These are phyloP conservation scores for Claviceps sp. DNA, from an alignment of 2,329 filamentous ascomycete genomes.

Conservation along the genomic window DNA sequence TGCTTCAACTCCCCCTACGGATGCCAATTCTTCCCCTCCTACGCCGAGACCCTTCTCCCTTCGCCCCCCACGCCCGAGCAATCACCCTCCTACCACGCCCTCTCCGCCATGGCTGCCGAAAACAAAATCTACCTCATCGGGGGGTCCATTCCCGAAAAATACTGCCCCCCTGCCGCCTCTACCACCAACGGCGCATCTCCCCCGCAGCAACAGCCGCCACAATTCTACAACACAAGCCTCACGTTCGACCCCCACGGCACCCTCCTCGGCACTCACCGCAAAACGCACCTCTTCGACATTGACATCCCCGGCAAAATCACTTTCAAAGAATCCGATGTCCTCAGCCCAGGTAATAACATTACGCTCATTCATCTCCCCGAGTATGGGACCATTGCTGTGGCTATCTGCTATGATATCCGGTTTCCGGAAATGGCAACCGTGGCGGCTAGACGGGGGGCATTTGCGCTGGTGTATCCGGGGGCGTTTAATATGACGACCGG, in stretches of 20 bases:
- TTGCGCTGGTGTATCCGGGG: slow-evolving; percentile 84
- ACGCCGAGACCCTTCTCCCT: slow-evolving; percentile 76
- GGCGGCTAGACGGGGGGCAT: slow-evolving; percentile 73
- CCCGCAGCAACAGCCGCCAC: slow-evolving; percentile 15
- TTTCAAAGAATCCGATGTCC: slow-evolving; percentile 82
- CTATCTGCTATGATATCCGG: slow-evolving; percentile 95
- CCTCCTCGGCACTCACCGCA: slow-evolving; percentile 81
- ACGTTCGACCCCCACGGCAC: slow-evolving; percentile 66
- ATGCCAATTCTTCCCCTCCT: slow-evolving; percentile 75
- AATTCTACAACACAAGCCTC: slow-evolving; percentile 85
- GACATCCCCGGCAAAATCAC: slow-evolving; percentile 90
- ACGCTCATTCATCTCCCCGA: slow-evolving; percentile 78
- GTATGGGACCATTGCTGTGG: slow-evolving; percentile 76
- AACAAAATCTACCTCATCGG: slow-evolving; percentile 72
- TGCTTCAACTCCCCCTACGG: slow-evolving; percentile 99
- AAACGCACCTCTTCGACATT: slow-evolving; percentile 95
- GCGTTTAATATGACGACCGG: slow-evolving; percentile 95
- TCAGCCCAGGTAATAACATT: slow-evolving; percentile 72
- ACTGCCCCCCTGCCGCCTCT: slow-evolving; percentile 4
- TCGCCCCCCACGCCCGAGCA: slow-evolving; percentile 56
- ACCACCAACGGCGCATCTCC: neutral
- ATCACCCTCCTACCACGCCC: slow-evolving; percentile 74
- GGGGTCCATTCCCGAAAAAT: slow-evolving; percentile 79
- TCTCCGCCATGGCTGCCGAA: slow-evolving; percentile 67
- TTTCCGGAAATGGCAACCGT: slow-evolving; percentile 91